Evolutionary conservation across 768 basidiomycete genomes (phyloP).

Genomic region (Calocybe cyanea): DNA sequence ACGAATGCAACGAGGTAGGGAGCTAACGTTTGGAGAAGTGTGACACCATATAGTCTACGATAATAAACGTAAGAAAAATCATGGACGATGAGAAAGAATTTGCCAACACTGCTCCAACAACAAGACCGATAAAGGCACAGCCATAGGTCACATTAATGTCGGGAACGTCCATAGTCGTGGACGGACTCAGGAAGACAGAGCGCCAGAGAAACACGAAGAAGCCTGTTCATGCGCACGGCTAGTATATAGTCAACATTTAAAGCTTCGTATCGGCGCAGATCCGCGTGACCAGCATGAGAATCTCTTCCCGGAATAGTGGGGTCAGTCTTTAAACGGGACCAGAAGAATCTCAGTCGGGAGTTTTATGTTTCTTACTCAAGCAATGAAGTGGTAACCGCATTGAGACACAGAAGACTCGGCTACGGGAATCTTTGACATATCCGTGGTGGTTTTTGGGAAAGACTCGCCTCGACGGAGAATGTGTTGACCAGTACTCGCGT

Average conservation of each 20-base stretch:
- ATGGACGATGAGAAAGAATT: constrained; percentile 1
- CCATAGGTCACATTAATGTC: constrained; percentile 37
- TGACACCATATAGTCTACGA: constrained; percentile 46
- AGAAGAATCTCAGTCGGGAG: constrained; percentile 1
- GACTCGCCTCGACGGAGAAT: background rate
- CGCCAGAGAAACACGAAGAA: background rate
- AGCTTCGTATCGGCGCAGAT: constrained; percentile 2
- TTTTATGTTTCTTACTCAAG: constrained; percentile 1
- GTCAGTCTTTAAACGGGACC: constrained; percentile 3
- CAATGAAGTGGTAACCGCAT: constrained; percentile 6
- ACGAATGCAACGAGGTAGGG: background rate
- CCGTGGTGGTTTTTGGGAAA: background rate
- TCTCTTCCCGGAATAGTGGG: constrained; percentile 2
- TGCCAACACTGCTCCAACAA: constrained; percentile 40
- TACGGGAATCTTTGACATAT: background rate
- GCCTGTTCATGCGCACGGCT: constrained; percentile 1
- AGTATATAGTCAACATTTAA: constrained; percentile 3
- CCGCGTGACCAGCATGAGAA: constrained; percentile 1
- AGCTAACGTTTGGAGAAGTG: constrained; percentile 39
- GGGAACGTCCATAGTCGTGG: constrained; percentile 13
- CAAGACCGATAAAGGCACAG: constrained; percentile 41
- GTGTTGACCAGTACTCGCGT: background rate
- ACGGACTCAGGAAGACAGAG: background rate
- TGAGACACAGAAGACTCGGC: background rate
- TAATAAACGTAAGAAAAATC: background rate